phyloP scores from a whole-genome alignment of 164 flowering plant species.

The Kingdonia uniflora region DNA sequence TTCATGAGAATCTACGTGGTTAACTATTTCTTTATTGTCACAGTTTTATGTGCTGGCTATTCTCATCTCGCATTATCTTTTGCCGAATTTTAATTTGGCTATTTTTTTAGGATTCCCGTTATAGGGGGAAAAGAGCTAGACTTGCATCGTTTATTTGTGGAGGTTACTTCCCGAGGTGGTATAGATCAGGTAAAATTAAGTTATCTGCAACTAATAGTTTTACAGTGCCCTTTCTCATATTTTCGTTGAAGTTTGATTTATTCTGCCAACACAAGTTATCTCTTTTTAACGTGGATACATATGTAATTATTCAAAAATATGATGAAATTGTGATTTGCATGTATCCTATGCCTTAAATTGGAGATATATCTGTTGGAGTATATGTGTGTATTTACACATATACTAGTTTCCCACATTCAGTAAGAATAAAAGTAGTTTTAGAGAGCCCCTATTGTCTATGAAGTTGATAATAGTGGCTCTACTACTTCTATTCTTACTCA shows the following conservation, averaged over 20 bases:
- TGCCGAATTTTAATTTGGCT: neutral
- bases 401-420: no score
- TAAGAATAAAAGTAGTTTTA: no score
- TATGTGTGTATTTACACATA: no score
- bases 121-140: slow-evolving; percentile 88
- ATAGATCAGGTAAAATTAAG: slow-evolving; percentile 54
- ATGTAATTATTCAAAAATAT: no score
- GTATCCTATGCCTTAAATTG: no score
- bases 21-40: neutral
- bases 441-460: no score
- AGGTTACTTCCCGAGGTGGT: slow-evolving; percentile 93
- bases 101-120: slow-evolving; percentile 60
- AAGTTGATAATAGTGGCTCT: no score
- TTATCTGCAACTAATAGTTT: neutral
- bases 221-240: neutral
- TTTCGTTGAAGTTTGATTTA: neutral
- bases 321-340: no score
- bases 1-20: neutral
- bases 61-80: neutral
- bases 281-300: no score
- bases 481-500: no score
- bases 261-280: no score
- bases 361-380: no score
- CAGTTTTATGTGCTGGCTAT: neutral
- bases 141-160: slow-evolving; percentile 79